Evolutionary conservation across 2,329 filamentous ascomycete genomes (phyloP).

Genomic region (Colletotrichum camelliae): DNA sequence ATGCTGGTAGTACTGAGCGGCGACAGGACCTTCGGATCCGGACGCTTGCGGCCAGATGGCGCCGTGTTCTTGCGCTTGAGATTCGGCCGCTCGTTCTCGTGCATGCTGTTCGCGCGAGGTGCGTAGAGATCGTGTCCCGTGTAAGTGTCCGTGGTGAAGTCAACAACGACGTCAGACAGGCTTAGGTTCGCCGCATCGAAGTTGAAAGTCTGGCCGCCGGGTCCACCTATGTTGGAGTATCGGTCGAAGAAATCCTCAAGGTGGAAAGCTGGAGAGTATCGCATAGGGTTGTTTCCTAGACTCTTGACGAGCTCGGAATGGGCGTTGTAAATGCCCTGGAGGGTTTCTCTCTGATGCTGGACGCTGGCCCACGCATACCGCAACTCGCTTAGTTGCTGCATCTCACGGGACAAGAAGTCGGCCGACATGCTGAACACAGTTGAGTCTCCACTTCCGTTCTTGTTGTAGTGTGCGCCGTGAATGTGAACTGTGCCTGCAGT

Average conservation of each 20-base stretch:
- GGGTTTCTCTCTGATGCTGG: slow-evolving; percentile 79
- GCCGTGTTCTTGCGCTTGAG: slow-evolving; percentile 57
- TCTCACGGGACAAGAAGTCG: slow-evolving; percentile 77
- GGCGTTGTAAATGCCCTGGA: slow-evolving; percentile 79
- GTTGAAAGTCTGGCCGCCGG: slow-evolving; percentile 62
- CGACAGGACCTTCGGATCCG: slow-evolving; percentile 41
- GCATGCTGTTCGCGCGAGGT: slow-evolving; percentile 35
- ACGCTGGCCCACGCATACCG: slow-evolving; percentile 78
- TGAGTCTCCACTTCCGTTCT: slow-evolving; percentile 56
- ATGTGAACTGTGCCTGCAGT: slow-evolving; percentile 89
- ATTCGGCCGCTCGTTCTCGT: slow-evolving; percentile 39
- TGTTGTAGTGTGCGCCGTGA: slow-evolving; percentile 81
- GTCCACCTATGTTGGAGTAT: slow-evolving; percentile 65
- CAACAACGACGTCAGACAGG: slow-evolving; percentile 69
- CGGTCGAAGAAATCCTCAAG: slow-evolving; percentile 88
- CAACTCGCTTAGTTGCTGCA: slow-evolving; percentile 80
- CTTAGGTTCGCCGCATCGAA: slow-evolving; percentile 80
- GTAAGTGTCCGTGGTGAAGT: slow-evolving; percentile 64
- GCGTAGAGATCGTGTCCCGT: slow-evolving; percentile 54
- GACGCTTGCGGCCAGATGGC: slow-evolving; percentile 41
- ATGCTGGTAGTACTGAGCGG: slow-evolving; percentile 37
- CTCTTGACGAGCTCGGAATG: slow-evolving; percentile 82
- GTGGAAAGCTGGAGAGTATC: slow-evolving; percentile 81
- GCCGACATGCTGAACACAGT: slow-evolving; percentile 67
- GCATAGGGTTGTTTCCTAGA: slow-evolving; percentile 69